phyloP scores from a whole-genome alignment of 306 rosid genomes.

The Rubus parviflorus region DNA sequence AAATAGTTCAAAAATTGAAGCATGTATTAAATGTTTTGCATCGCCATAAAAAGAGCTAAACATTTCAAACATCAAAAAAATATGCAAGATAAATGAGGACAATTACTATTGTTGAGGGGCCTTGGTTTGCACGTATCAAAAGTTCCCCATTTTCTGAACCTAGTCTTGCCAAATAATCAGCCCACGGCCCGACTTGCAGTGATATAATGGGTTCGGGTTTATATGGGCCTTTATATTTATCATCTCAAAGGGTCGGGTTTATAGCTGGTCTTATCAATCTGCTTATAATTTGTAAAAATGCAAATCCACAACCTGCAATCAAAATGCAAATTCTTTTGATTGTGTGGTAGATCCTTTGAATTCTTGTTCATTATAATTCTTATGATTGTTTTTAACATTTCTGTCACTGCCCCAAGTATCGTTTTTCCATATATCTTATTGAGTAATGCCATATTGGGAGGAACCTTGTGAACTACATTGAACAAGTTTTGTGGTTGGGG shows the following conservation, averaged over 20 bases:
- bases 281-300: too few species aligned
- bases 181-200: too few species aligned
- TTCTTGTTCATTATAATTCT: conserved; percentile 73
- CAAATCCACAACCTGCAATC: too few species aligned
- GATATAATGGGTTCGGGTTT: too few species aligned
- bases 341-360: conserved; percentile 42
- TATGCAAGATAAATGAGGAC: conserved; percentile 8
- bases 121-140: conserved; percentile 89
- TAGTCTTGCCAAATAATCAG: too few species aligned
- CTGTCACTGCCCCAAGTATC: conserved; percentile 42
- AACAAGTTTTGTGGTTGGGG: conserved; percentile 54
- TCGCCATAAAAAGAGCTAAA: background rate
- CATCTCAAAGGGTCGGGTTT: too few species aligned
- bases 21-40: background rate
- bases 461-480: conserved; percentile 50
- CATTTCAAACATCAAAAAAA: background rate
- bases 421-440: conserved; percentile 47
- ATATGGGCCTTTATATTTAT: too few species aligned
- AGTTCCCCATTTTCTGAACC: conserved; percentile 79
- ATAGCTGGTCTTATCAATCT: too few species aligned
- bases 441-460: conserved; percentile 46
- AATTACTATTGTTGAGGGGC: conserved; percentile 69
- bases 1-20: background rate
- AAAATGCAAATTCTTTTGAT: conserved; percentile 42
- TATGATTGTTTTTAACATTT: conserved; percentile 62